These are phyloP conservation scores for maize (Zea mays) DNA, from an alignment of 176 grass and related monocot genomes.

Conservation along the genomic window DNA sequence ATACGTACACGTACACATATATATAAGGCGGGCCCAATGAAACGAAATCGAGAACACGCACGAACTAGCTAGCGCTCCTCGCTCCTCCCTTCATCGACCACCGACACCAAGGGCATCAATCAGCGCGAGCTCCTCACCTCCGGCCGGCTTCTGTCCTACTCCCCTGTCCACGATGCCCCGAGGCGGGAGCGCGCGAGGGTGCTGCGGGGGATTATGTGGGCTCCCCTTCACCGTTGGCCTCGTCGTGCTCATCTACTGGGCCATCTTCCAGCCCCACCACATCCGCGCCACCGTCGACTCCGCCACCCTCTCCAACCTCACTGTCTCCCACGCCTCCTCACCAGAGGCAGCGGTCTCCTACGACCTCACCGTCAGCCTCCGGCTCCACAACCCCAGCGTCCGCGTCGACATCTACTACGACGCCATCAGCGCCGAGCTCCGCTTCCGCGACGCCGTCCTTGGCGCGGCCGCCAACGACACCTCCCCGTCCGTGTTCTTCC, in stretches of 20 bases:
- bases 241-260: constrained; percentile 50
- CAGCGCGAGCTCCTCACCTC: background rate
- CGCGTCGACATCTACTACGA: constrained; percentile 70
- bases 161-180: background rate
- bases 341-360: constrained; percentile 37
- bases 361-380: constrained; percentile 42
- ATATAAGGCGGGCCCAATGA: too few relatives aligned
- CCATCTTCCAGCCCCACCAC: constrained; percentile 56
- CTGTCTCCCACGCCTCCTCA: constrained; percentile 15
- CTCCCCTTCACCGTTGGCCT: constrained; percentile 2
- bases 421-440: constrained; percentile 44
- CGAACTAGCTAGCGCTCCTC: too few relatives aligned
- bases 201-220: background rate
- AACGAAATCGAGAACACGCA: too few relatives aligned
- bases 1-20: too few relatives aligned
- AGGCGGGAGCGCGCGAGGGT: background rate
- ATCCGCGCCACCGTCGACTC: constrained; percentile 48
- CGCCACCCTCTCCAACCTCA: constrained; percentile 52
- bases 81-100: too few relatives aligned
- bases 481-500: constrained; percentile 46
- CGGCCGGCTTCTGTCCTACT: background rate
- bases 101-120: background rate
- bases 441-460: constrained; percentile 31
- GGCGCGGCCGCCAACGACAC: constrained; percentile 32
- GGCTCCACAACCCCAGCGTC: constrained; percentile 59